A percentile compares a stretch with the other conserved stretches of the same genome.
phyloP scores from a whole-genome alignment of 345 rosid genomes.

The Sisymbrium altissimum region DNA sequence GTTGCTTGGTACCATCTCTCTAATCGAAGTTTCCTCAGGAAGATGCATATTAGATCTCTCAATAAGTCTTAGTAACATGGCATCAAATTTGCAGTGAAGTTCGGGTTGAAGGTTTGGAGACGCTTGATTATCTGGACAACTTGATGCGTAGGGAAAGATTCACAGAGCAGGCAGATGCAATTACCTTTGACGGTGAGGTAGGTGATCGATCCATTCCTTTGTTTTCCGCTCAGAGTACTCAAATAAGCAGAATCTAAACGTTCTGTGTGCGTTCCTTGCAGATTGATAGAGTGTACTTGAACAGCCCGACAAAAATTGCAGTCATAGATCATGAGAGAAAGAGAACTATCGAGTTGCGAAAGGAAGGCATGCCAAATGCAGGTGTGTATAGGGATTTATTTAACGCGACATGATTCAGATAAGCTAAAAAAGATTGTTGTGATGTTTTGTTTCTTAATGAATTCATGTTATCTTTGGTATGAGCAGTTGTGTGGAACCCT shows the following conservation, averaged over 20 bases:
- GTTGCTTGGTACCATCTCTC: background rate
- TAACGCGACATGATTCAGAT: background rate
- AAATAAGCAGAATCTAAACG: background rate
- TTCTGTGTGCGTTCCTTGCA: constrained; percentile 14
- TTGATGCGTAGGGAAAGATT: constrained; percentile 57
- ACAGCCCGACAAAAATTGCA: constrained; percentile 88
- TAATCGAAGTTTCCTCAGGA: background rate
- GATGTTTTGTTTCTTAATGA: background rate
- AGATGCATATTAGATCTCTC: background rate
- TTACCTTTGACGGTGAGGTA: constrained; percentile 94
- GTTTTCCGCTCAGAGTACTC: background rate
- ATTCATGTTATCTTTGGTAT: background rate
- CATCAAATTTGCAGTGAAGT: constrained; percentile 77
- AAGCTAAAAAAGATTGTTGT: background rate
- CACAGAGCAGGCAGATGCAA: constrained; percentile 97
- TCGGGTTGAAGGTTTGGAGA: constrained; percentile 95
- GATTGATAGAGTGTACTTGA: constrained; percentile 84
- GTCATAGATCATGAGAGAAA: constrained; percentile 93
- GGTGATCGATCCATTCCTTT: constrained; percentile 29
- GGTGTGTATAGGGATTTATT: constrained; percentile 30
- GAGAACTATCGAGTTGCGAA: constrained; percentile 45
- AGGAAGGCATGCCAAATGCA: constrained; percentile 89
- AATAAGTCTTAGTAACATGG: background rate
- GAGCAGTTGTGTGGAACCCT: constrained; percentile 89
- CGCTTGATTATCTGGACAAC: constrained; percentile 90